Evolutionary conservation across 148 eudicot species (phyloP), one percentile per base, ranked within the genome.

Genomic region (Rhododendron henanense): DNA sequence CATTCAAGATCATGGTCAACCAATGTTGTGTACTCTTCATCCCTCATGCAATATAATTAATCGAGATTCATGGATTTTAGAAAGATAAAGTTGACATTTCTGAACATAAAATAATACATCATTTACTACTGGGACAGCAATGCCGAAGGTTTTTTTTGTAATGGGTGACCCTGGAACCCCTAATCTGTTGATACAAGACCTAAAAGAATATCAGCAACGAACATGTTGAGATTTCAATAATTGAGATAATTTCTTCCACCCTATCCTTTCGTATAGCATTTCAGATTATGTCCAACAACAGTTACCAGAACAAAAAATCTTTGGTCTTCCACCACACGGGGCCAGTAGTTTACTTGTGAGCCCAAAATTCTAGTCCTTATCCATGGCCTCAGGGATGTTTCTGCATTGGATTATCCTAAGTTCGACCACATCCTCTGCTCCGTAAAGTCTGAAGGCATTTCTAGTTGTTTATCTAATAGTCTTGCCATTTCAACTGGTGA

Each of bases 1-100:
- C 47, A 77, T 78, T 57, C 82, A 78, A 85, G 65, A 37, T 55
- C 77, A 83, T 35, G 69, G 21, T 82, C 84, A 67, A 83, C 31
- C 39, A 61, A 57, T 5, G 16, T 4, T 14, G 33, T 15, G 31
- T 5, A 79, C 19, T 79, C 21, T 25, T 79, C 61, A 79, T 50
- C 61, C 37, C 39, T 25, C 18, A 25, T 25, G 61, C 51, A 48
- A 16, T 8, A 79, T 79, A 50, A 8, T 10, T 19, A 55, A 25
- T 48, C 10, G 21, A 28, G 37, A 80, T 19, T 53, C 67, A 33
- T 53, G 11, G 23, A 25, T 80, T 81, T 11, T 31, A 8, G 35
- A 25, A 18, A 55, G 35, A 48, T 37, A 33, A 80, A 51, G 45
- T 19, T 28, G 67, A 8, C 44, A 18, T 23, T 78, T 78, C 67